Evolutionary conservation across 768 basidiomycete species (phyloP).

Genomic region (Zangia roseola): DNA sequence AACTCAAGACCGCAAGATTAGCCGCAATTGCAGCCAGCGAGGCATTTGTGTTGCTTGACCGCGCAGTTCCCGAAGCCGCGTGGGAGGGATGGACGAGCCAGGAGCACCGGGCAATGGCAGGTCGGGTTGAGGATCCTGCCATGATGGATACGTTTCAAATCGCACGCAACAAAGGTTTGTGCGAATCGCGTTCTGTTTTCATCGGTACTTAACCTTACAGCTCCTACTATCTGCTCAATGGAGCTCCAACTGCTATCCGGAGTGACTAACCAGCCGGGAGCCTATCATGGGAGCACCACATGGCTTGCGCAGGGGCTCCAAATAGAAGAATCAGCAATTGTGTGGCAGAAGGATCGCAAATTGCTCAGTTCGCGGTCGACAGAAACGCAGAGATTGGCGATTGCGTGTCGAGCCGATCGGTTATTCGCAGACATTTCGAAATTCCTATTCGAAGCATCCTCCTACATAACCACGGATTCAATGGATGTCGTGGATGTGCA

Average conservation of each 20-base stretch:
- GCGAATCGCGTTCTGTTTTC: too few species aligned
- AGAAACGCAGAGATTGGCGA: not conserved
- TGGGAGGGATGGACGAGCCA: too few species aligned
- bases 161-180: not conserved
- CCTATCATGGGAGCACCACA: not conserved
- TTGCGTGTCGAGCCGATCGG: not conserved
- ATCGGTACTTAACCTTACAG: not conserved
- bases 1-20: too few species aligned
- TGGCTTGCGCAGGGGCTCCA: not conserved
- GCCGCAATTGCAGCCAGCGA: too few species aligned
- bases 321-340: not conserved
- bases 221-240: not conserved
- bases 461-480: not conserved
- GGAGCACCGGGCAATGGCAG: too few species aligned
- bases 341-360: not conserved
- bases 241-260: not conserved
- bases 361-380: not conserved
- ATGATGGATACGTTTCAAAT: not conserved
- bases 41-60: too few species aligned
- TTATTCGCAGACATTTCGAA: not conserved
- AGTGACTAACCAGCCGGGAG: not conserved
- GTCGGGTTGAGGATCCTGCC: not conserved
- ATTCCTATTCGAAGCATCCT: not conserved
- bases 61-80: too few species aligned
- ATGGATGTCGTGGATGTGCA: too few species aligned